Evolutionary conservation across 768 basidiomycete species (phyloP).

Genomic region (Phaeotremella skinneri): DNA sequence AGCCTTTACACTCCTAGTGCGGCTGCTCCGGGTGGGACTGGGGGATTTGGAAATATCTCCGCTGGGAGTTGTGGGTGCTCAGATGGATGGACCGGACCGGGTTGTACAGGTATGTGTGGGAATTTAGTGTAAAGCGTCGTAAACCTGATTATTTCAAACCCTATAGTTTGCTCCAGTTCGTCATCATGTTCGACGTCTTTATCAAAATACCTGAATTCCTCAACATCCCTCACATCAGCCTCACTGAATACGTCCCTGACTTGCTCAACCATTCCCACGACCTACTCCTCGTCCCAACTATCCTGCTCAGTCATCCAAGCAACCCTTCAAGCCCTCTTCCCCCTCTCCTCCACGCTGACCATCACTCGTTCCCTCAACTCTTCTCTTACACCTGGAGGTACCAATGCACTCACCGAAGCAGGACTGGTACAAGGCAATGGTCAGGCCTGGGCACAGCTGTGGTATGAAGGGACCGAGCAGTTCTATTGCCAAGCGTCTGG

Average conservation of each 20-base stretch:
- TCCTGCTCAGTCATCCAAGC: slow-evolving; percentile 82
- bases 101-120: slow-evolving; percentile 45
- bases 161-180: slow-evolving; percentile 64
- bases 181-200: slow-evolving; percentile 66
- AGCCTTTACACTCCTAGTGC: slow-evolving; percentile 62
- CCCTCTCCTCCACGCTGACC: slow-evolving; percentile 68
- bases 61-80: slow-evolving; percentile 67
- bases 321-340: slow-evolving; percentile 73
- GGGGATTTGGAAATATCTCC: slow-evolving; percentile 64
- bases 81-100: slow-evolving; percentile 68
- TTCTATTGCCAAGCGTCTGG: slow-evolving; percentile 75
- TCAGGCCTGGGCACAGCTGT: slow-evolving; percentile 43
- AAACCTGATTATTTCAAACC: neutral
- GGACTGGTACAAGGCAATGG: slow-evolving; percentile 28
- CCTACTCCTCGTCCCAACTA: slow-evolving; percentile 77
- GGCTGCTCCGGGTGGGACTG: slow-evolving; percentile 58
- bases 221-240: slow-evolving; percentile 19
- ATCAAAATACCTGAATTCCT: slow-evolving; percentile 53
- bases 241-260: slow-evolving; percentile 63
- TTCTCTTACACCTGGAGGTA: slow-evolving; percentile 60
- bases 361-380: slow-evolving; percentile 74
- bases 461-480: slow-evolving; percentile 57
- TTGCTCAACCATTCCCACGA: slow-evolving; percentile 67
- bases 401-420: slow-evolving; percentile 5
- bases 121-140: neutral